These are phyloP conservation scores for Ceratocystis cacaofunesta DNA, from an alignment of 2,329 filamentous ascomycete genomes.

Conservation along the genomic window DNA sequence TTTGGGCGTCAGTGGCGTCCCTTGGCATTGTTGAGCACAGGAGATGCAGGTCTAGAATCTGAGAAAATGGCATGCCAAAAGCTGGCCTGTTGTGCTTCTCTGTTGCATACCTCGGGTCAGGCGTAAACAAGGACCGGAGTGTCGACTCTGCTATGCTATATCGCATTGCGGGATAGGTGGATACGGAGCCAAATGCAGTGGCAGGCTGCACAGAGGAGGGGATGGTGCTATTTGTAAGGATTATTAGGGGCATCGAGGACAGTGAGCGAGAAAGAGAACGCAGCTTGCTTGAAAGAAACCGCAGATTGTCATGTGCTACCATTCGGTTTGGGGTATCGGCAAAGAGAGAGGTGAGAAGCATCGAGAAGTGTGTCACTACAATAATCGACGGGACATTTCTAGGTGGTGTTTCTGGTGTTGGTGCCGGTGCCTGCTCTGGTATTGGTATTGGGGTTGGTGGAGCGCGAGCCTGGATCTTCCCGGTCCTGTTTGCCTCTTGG, in stretches of 20 bases:
- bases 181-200: not conserved
- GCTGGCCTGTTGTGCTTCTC: conserved; percentile 31
- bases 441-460: not conserved
- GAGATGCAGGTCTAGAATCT: conserved; percentile 41
- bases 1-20: conserved; percentile 28
- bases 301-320: conserved; percentile 37
- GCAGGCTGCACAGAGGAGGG: not conserved
- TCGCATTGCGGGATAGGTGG: not conserved
- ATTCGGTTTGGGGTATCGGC: conserved; percentile 30
- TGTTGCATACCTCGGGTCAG: conserved; percentile 21
- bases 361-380: conserved; percentile 40
- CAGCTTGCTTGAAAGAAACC: conserved; percentile 33
- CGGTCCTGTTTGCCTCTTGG: not conserved
- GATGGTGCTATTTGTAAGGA: conserved; percentile 40
- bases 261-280: conserved; percentile 31
- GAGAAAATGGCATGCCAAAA: conserved; percentile 40
- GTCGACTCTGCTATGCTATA: conserved; percentile 28
- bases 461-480: not conserved
- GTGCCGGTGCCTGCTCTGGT: not conserved
- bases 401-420: not conserved
- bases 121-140: conserved; percentile 36
- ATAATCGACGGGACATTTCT: conserved; percentile 30
- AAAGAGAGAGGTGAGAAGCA: conserved; percentile 38
- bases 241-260: conserved; percentile 31
- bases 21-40: conserved; percentile 34